Base-by-base conservation (phyloP, 768 basidiomycete species). In the Paxillus involutus region DNA sequence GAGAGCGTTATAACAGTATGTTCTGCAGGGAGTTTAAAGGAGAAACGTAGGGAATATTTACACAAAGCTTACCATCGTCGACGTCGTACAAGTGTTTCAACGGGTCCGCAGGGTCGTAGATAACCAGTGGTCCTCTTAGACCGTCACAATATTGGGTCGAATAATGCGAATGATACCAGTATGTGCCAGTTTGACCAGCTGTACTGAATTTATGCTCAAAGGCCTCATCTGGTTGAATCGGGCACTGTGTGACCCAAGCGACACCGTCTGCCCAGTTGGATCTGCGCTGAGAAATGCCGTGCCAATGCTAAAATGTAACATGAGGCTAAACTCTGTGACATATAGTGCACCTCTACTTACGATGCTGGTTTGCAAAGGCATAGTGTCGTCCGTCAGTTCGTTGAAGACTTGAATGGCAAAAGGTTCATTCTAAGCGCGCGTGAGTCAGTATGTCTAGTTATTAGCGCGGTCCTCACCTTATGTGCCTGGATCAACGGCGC, bases 151-250 rank as follows among this genome's bases (percentile, higher is more conserved):
- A 67, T 57, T 79, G 77, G 9, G 58, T 68, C 3, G 32, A 33
- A 45, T 64, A 61, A 48, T 79, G 77, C 8, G 73, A 75, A 53
- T 79, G 77, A 52, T 78, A 79, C 79, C 79, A 80, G 50, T 72
- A 80, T 2, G 77, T 78, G 17, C 79, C 78, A 1, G 65, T 66
- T 49, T 78, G 75, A 44, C 63, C 58, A 0, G 49, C 29, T 21
- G 56, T 53, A 3, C 52, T 54, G 57, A 80, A 79, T 8, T 63
- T 60, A 44, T 79, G 71, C 35, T 64, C 36, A 51, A 78, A 80
- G 0, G 67, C 64, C n/a, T 70, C 56, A 1, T 63, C 49, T 2
- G 63, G 71, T 2, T 59, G 60, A 32, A 77, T 73, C 2, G 78
- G 79, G 44, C 77, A 80, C 59, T 78, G 78, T 11, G 69, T 79